phyloP scores from a whole-genome alignment of 2,329 filamentous ascomycete genomes.

The Teratosphaeria destructans region DNA sequence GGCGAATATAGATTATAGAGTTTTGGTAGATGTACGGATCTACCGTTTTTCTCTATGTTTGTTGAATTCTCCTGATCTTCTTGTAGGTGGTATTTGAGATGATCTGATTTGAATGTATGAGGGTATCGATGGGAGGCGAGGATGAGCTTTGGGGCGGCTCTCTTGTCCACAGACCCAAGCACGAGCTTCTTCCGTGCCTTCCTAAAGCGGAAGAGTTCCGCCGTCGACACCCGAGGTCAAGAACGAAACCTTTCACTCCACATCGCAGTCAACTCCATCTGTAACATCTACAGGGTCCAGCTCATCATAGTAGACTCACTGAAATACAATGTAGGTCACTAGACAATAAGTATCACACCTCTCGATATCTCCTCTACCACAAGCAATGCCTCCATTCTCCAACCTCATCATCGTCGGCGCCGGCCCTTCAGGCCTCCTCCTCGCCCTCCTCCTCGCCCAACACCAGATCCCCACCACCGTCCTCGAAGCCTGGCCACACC shows the following conservation, averaged over 20 bases:
- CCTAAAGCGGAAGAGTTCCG: not conserved
- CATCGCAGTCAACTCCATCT: not conserved
- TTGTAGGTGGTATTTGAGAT: too few relatives aligned
- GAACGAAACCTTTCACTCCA: not conserved
- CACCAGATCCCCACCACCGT: constrained; percentile 13
- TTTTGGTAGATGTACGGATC: not conserved
- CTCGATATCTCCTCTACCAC: not conserved
- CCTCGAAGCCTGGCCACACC: constrained; percentile 15
- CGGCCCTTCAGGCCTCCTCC: constrained; percentile 17
- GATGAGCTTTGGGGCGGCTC: too few relatives aligned
- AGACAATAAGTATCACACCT: not conserved
- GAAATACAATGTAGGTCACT: not conserved
- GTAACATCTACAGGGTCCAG: not conserved
- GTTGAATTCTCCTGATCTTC: too few relatives aligned
- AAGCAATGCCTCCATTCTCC: not conserved
- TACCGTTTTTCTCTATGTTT: not conserved
- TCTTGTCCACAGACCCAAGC: too few relatives aligned
- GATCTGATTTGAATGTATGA: too few relatives aligned
- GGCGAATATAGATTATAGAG: not conserved
- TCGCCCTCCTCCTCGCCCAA: constrained; percentile 17
- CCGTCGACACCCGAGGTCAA: not conserved
- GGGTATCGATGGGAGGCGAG: too few relatives aligned
- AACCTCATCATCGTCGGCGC: constrained; percentile 24
- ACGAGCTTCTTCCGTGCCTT: not conserved
- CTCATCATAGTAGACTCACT: not conserved